phyloP scores from a whole-genome alignment of 2,329 filamentous ascomycete species.

The Rhynchosporium agropyri region DNA sequence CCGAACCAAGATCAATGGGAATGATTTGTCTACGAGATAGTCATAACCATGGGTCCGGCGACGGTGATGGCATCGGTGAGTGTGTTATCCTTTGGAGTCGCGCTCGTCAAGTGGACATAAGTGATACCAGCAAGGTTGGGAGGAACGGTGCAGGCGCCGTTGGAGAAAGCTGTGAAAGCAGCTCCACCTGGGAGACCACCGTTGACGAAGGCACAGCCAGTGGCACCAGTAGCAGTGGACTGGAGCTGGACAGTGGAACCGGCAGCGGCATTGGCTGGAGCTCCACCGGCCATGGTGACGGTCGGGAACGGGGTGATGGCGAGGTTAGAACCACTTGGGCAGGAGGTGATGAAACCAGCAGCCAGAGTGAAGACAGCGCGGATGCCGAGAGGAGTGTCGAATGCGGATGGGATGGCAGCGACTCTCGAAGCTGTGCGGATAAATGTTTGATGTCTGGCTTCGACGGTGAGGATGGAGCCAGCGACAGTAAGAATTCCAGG shows the following conservation, averaged over 20 bases:
- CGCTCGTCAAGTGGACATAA: conserved; percentile 67
- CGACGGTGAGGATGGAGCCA: conserved; percentile 71
- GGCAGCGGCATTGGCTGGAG: conserved; percentile 45
- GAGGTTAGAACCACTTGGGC: conserved; percentile 67
- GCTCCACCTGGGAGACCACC: conserved; percentile 60
- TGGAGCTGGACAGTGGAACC: conserved; percentile 52
- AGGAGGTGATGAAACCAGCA: conserved; percentile 70
- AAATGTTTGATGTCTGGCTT: conserved; percentile 74
- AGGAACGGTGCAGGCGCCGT: conserved; percentile 61
- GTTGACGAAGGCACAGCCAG: conserved; percentile 69
- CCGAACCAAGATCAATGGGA: not conserved
- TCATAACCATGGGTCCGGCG: conserved; percentile 64
- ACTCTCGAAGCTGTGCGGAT: conserved; percentile 63
- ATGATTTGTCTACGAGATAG: conserved; percentile 34
- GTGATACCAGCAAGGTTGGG: conserved; percentile 63
- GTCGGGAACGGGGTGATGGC: conserved; percentile 65
- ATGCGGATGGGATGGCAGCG: conserved; percentile 66
- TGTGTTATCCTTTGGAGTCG: conserved; percentile 52
- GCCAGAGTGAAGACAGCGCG: conserved; percentile 74
- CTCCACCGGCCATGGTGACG: conserved; percentile 53
- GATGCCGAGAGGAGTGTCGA: conserved; percentile 70
- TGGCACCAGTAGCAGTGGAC: conserved; percentile 55
- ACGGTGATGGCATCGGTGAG: conserved; percentile 66
- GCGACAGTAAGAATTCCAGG: conserved; percentile 65
- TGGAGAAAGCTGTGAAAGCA: conserved; percentile 59